Evolutionary conservation across 495 filamentous ascomycete species (phyloP).

Genomic region (Daldinia decipiens): DNA sequence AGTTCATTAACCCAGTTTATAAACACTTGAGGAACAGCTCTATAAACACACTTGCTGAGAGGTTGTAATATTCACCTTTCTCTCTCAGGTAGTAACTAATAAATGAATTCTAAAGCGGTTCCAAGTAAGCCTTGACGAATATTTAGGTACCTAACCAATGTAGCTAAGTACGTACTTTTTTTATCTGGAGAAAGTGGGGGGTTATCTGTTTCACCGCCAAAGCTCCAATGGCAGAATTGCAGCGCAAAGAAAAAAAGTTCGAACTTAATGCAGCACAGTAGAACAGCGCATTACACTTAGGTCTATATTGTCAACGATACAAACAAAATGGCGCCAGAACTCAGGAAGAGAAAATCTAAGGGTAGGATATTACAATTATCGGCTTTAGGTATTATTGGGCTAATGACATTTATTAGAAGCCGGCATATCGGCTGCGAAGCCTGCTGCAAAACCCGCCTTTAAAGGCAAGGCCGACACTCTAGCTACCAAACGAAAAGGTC

Average conservation of each 20-base stretch:
- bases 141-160: no score
- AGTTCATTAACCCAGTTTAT: not conserved
- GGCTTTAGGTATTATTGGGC: not conserved
- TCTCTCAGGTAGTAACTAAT: not conserved
- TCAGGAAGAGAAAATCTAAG: conserved; percentile 78
- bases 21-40: not conserved
- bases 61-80: not conserved
- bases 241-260: conserved; percentile 34
- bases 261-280: not conserved
- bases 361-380: conserved; percentile 57
- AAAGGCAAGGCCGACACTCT: conserved; percentile 64
- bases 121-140: not conserved
- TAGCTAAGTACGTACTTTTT: conserved; percentile 10
- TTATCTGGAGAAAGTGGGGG: conserved; percentile 34
- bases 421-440: conserved; percentile 59
- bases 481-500: conserved; percentile 65
- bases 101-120: not conserved
- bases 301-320: not conserved
- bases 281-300: not conserved
- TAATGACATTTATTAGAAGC: conserved; percentile 45
- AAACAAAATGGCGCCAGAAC: conserved; percentile 72
- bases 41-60: not conserved
- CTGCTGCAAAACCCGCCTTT: conserved; percentile 62
- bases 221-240: conserved; percentile 47
- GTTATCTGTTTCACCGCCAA: conserved; percentile 44